Evolutionary conservation across 2,329 filamentous ascomycete species (phyloP).

Genomic region (Fusarium nisikadoi): DNA sequence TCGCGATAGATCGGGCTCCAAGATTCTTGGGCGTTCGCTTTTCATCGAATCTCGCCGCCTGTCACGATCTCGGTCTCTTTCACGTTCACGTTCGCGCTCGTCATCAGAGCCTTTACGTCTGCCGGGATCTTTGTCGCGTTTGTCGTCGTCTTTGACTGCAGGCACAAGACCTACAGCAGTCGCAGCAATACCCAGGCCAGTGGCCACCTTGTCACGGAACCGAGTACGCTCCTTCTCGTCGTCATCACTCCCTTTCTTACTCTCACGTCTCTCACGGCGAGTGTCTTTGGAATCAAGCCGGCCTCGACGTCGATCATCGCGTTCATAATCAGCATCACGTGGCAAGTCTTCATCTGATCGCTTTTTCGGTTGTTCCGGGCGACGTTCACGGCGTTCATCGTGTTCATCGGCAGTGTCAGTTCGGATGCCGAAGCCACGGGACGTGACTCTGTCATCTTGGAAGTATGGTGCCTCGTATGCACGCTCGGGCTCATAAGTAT

Average conservation of each 20-base stretch:
- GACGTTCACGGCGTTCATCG: slow-evolving; percentile 57
- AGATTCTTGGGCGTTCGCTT: slow-evolving; percentile 25
- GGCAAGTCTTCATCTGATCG: slow-evolving; percentile 47
- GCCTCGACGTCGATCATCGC: slow-evolving; percentile 44
- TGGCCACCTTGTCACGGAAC: slow-evolving; percentile 59
- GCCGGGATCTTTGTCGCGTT: slow-evolving; percentile 48
- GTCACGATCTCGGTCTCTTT: slow-evolving; percentile 29
- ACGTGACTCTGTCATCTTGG: slow-evolving; percentile 58
- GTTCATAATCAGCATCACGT: slow-evolving; percentile 45
- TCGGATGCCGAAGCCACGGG: slow-evolving; percentile 65
- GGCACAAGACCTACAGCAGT: slow-evolving; percentile 58
- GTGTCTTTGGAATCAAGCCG: slow-evolving; percentile 43
- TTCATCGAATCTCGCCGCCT: slow-evolving; percentile 35
- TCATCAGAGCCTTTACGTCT: slow-evolving; percentile 48
- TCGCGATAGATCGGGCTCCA: slow-evolving; percentile 33
- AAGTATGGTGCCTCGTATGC: slow-evolving; percentile 49
- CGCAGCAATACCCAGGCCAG: slow-evolving; percentile 61
- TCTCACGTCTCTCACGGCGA: slow-evolving; percentile 46
- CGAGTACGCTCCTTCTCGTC: slow-evolving; percentile 56
- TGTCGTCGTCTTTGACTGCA: slow-evolving; percentile 53
- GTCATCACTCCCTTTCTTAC: slow-evolving; percentile 46
- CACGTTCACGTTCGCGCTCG: slow-evolving; percentile 43
- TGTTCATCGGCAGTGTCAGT: slow-evolving; percentile 52
- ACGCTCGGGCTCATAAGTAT: slow-evolving; percentile 42
- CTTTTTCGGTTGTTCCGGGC: slow-evolving; percentile 46